Evolutionary conservation across 164 flowering plant species (phyloP).

Genomic region (Echeveria elegans): DNA sequence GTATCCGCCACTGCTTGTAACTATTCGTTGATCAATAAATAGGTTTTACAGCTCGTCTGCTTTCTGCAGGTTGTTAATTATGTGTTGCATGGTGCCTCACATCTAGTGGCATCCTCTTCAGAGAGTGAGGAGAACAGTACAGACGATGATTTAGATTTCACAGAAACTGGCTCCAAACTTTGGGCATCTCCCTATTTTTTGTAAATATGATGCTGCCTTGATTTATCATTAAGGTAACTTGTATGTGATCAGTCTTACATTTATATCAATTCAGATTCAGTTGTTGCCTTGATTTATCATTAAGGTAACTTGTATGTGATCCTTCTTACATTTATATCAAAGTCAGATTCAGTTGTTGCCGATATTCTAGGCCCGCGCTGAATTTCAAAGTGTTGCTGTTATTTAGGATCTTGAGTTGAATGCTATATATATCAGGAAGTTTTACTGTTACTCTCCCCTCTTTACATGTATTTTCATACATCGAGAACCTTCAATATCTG

Average conservation of each 20-base stretch:
- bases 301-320: background rate
- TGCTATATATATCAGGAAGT: background rate
- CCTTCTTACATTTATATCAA: background rate
- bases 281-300: background rate
- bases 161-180: slow-evolving; percentile 20
- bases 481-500: background rate
- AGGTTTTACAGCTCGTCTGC: background rate
- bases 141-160: slow-evolving; percentile 17
- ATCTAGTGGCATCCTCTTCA: slow-evolving; percentile 22
- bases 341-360: background rate
- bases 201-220: background rate
- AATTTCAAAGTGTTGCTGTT: background rate
- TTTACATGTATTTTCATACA: too few species aligned
- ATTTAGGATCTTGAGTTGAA: background rate
- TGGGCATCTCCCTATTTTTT: slow-evolving; percentile 35
- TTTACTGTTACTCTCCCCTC: background rate
- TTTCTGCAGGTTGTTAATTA: slow-evolving; percentile 48
- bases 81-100: slow-evolving; percentile 26
- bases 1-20: too few species aligned
- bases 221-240: background rate
- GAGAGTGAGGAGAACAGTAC: slow-evolving; percentile 60
- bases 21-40: background rate
- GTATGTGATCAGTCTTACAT: background rate
- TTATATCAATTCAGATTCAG: background rate
- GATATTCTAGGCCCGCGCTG: background rate